Conservation (phyloP, 1,139 yeast species). For the Geotrichum australiense region DNA sequence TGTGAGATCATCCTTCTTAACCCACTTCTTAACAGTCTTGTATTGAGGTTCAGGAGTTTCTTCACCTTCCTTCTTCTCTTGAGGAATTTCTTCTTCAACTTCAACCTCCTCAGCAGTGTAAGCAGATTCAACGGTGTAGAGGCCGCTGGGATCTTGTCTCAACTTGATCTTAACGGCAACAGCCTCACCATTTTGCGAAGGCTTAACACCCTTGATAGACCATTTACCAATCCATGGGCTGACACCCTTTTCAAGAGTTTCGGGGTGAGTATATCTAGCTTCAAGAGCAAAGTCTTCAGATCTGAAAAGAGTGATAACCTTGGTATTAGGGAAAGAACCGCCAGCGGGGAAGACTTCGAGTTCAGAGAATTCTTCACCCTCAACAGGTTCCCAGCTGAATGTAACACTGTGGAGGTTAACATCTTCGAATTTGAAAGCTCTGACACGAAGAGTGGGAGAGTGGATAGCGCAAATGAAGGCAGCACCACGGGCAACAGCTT, state of each 20-base stretch:
- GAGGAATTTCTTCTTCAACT: conserved; percentile 60
- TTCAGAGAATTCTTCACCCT: conserved; percentile 81
- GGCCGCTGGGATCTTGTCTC: conserved; percentile 95
- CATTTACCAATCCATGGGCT: conserved; percentile 67
- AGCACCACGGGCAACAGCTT: conserved; percentile 98
- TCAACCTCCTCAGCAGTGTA: conserved; percentile 89
- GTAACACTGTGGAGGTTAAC: conserved; percentile 87
- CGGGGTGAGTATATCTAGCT: conserved; percentile 77
- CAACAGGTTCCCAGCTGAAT: conserved; percentile 91
- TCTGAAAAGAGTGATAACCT: conserved; percentile 91
- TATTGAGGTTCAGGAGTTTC: conserved; percentile 69
- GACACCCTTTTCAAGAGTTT: conserved; percentile 66
- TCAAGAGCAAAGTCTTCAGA: conserved; percentile 79
- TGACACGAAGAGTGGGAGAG: conserved; percentile 97
- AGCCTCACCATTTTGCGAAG: conserved; percentile 66
- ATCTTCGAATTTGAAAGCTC: conserved; percentile 98
- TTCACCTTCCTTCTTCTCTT: conserved; percentile 52
- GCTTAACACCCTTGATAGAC: conserved; percentile 78
- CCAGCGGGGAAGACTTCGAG: conserved; percentile 97
- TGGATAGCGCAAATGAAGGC: conserved; percentile 99
- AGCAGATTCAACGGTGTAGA: conserved; percentile 89
- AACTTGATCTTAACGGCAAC: conserved; percentile 88
- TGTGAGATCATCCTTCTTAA: conserved; percentile 76
- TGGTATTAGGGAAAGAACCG: conserved; percentile 88
- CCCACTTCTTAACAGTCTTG: conserved; percentile 86